Evolutionary conservation across 2,329 filamentous ascomycete species (phyloP).

Genomic region (Exophiala viscosa): DNA sequence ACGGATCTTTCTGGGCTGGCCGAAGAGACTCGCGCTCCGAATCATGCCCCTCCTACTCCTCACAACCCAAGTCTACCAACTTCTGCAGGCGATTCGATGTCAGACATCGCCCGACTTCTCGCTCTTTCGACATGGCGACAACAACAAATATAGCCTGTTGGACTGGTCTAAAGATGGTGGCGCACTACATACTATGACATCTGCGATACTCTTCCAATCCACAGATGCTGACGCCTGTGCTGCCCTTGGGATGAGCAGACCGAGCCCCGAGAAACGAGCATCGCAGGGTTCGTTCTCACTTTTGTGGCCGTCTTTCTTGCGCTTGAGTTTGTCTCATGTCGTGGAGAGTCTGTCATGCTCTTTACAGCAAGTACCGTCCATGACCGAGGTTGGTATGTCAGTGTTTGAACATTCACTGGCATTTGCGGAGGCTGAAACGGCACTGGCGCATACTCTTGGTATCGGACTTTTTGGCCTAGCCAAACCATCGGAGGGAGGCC

Average conservation of each 20-base stretch:
- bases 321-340: conserved; percentile 70
- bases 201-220: conserved; percentile 67
- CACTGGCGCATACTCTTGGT: conserved; percentile 74
- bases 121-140: conserved; percentile 65
- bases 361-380: conserved; percentile 73
- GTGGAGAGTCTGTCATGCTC: conserved; percentile 84
- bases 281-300: conserved; percentile 74
- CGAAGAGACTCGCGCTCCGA: conserved; percentile 66
- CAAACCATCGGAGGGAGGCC: conserved; percentile 30
- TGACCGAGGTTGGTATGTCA: conserved; percentile 90
- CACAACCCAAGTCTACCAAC: conserved; percentile 60
- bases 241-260: conserved; percentile 67
- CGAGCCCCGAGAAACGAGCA: conserved; percentile 49
- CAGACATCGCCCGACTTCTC: conserved; percentile 77
- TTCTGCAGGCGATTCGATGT: conserved; percentile 85
- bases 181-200: conserved; percentile 69
- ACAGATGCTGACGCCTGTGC: conserved; percentile 71
- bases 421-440: conserved; percentile 90
- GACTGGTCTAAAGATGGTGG: conserved; percentile 68
- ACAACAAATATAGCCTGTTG: conserved; percentile 61
- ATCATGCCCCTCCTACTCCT: conserved; percentile 68
- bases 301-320: conserved; percentile 50
- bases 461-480: conserved; percentile 61
- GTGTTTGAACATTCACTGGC: conserved; percentile 94
- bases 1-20: conserved; percentile 71